Conservation (phyloP, 352 stramenopile genomes). For the Pythium insidiosum region DNA sequence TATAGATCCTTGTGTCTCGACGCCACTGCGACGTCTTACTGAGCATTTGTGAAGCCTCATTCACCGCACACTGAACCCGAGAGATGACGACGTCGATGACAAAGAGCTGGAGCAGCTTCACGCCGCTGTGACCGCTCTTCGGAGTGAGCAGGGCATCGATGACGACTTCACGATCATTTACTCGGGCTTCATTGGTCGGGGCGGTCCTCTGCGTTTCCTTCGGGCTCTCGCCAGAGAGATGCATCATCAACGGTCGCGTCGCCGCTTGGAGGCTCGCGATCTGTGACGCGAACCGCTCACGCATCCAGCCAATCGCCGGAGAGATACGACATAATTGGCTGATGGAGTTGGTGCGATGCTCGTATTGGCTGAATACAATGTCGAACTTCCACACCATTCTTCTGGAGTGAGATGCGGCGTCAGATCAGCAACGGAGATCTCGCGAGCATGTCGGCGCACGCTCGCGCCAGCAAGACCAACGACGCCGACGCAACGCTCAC, state of each 20-base stretch:
- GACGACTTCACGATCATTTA: slow-evolving; percentile 35
- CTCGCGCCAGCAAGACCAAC: background rate
- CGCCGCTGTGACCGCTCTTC: slow-evolving; percentile 23
- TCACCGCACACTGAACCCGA: slow-evolving; percentile 44
- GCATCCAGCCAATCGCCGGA: background rate
- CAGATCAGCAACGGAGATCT: background rate
- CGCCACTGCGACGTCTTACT: background rate
- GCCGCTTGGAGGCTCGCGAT: slow-evolving; percentile 7
- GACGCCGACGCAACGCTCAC: slow-evolving; percentile 9
- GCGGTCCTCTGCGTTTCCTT: slow-evolving; percentile 39
- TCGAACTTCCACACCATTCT: slow-evolving; percentile 3
- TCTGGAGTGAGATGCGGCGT: background rate
- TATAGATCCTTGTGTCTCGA: background rate
- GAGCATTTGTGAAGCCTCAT: slow-evolving; percentile 31
- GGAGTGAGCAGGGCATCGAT: slow-evolving; percentile 32
- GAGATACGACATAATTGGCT: slow-evolving; percentile 7
- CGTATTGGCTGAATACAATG: background rate
- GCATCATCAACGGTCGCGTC: slow-evolving; percentile 24
- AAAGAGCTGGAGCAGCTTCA: slow-evolving; percentile 31
- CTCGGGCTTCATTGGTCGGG: slow-evolving; percentile 44
- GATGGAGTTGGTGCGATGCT: background rate
- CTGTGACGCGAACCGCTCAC: slow-evolving; percentile 10
- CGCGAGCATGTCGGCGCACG: background rate
- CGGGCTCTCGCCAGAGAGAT: slow-evolving; percentile 36
- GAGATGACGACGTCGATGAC: slow-evolving; percentile 32